A percentile compares a stretch with the other conserved stretches of the same genome.
Conservation (phyloP, 129 eudicot species). For the Rutidosis leptorrhynchoides region DNA sequence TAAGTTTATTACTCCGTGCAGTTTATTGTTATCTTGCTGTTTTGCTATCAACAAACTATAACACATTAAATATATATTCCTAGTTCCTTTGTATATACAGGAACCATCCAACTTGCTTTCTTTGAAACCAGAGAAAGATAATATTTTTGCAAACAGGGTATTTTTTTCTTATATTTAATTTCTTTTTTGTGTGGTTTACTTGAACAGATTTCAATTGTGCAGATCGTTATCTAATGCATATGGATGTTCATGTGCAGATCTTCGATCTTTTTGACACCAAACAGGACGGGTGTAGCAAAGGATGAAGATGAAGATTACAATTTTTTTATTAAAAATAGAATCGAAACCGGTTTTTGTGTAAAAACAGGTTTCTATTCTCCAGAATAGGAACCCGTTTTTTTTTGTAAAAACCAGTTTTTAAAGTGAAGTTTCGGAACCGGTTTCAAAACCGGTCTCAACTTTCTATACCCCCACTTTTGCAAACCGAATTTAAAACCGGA, state of each 20-base stretch:
- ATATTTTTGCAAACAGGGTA: constrained; percentile 81
- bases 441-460: too few relatives aligned
- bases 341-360: too few relatives aligned
- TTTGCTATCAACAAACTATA: neutral
- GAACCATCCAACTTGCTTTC: constrained; percentile 71
- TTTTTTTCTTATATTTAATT: constrained; percentile 11
- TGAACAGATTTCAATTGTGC: neutral
- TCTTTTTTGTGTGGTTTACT: neutral
- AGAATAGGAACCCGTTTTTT: too few relatives aligned
- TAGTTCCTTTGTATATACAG: constrained; percentile 33
- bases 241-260: constrained; percentile 39
- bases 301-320: too few relatives aligned
- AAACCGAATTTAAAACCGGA: too few relatives aligned
- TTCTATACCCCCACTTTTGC: too few relatives aligned
- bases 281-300: constrained; percentile 56
- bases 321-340: too few relatives aligned
- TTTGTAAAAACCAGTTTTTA: too few relatives aligned
- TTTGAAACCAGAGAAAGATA: constrained; percentile 74
- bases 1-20: too few relatives aligned
- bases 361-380: too few relatives aligned
- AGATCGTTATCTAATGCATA: constrained; percentile 1
- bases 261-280: constrained; percentile 80
- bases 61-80: constrained; percentile 3
- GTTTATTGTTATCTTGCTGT: constrained; percentile 9
- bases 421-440: too few relatives aligned